Conservation (phyloP, 768 basidiomycete genomes). For the Suillus subluteus region DNA sequence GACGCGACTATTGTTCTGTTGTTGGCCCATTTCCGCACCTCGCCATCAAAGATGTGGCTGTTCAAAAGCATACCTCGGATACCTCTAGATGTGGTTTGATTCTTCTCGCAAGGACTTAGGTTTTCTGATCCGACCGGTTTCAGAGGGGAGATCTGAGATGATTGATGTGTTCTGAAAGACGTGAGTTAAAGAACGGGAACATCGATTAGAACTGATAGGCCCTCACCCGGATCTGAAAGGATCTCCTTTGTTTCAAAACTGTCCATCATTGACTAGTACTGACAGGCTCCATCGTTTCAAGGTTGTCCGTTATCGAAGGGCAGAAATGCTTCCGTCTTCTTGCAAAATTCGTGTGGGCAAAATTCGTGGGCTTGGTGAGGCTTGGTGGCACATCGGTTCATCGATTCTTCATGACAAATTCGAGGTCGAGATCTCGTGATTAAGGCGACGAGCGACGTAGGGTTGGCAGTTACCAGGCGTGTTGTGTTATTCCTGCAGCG, state of each 20-base stretch:
- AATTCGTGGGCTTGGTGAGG: background rate
- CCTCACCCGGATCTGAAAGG: background rate
- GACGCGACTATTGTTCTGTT: background rate
- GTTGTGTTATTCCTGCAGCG: background rate
- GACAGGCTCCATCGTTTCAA: background rate
- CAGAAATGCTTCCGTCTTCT: background rate
- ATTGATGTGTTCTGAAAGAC: background rate
- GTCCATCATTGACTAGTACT: background rate
- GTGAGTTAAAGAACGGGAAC: background rate
- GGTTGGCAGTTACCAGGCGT: background rate
- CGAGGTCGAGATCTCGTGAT: background rate
- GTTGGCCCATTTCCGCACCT: background rate
- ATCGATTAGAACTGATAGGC: background rate
- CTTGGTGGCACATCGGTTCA: slow-evolving; percentile 1
- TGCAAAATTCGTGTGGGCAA: background rate
- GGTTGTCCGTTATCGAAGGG: background rate
- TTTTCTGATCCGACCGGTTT: background rate
- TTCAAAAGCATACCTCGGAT: background rate
- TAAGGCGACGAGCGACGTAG: background rate
- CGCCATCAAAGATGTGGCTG: background rate
- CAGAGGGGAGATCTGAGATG: background rate
- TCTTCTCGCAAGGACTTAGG: background rate
- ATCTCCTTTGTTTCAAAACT: background rate
- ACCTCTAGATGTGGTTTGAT: background rate
- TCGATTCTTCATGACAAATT: slow-evolving; percentile 11